These are phyloP conservation scores for Eucalyptus regnans DNA, from an alignment of 345 rosid species.

Conservation along the genomic window DNA sequence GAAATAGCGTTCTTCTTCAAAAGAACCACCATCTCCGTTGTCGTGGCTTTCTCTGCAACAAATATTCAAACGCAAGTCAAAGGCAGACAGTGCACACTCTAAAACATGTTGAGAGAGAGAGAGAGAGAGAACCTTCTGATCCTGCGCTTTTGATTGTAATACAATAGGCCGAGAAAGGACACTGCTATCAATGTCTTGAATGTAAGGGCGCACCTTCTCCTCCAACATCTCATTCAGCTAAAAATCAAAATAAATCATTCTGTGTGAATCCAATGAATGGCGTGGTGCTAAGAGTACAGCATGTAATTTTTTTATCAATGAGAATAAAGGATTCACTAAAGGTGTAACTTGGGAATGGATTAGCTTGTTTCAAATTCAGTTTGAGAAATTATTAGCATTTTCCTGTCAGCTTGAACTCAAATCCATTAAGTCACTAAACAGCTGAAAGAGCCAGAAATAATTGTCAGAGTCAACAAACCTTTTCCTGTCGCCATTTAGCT, in stretches of 20 bases:
- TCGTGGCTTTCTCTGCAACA: conserved; percentile 27
- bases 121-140: conserved; percentile 21
- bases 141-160: conserved; percentile 28
- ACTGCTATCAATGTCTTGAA: conserved; percentile 29
- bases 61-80: not conserved
- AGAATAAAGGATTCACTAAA: not conserved
- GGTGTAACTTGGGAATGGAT: not conserved
- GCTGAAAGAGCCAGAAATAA: not conserved
- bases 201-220: conserved; percentile 72
- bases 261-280: not conserved
- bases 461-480: conserved; percentile 27
- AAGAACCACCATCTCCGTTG: conserved; percentile 69
- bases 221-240: conserved; percentile 77
- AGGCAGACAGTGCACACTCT: not conserved
- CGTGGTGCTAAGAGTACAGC: not conserved
- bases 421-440: not conserved
- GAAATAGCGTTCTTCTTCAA: not conserved
- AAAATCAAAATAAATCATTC: not conserved
- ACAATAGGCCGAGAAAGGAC: conserved; percentile 58
- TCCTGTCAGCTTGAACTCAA: not conserved
- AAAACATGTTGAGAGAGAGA: not conserved
- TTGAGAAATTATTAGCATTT: not conserved
- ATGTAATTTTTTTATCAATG: not conserved
- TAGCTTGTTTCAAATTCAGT: not conserved
- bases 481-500: conserved; percentile 84